These are phyloP conservation scores for Medicago truncatula DNA, from an alignment of 306 rosid genomes.

Conservation along the genomic window MtrunA17r5.0-ANR NC_053049.1:44820501-44821000, in stretches of 20 bases:
- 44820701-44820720: slow-evolving; percentile 52
- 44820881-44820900: slow-evolving; percentile 24
- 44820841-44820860: slow-evolving; percentile 34
- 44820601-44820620: slow-evolving; percentile 5
- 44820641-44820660: slow-evolving; percentile 1
- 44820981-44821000: slow-evolving; percentile 14
- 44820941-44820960: slow-evolving; percentile 13
- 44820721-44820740: slow-evolving; percentile 54
- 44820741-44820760: slow-evolving; percentile 75
- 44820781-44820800: slow-evolving; percentile 69
- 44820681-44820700: slow-evolving; percentile 48
- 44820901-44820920: slow-evolving; percentile 31
- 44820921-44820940: slow-evolving; percentile 4
- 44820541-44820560: slow-evolving; percentile 24
- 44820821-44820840: slow-evolving; percentile 34
- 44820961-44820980: slow-evolving; percentile 26
- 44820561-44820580: slow-evolving; percentile 22
- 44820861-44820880: slow-evolving; percentile 26
- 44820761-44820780: slow-evolving; percentile 70
- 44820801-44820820: slow-evolving; percentile 35
- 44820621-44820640: slow-evolving; percentile 14
- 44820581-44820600: slow-evolving; percentile 20
- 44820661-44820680: slow-evolving; percentile 28
- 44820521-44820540: slow-evolving; percentile 31
- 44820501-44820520: slow-evolving; percentile 37